Evolutionary conservation across 2,329 filamentous ascomycete genomes (phyloP), one percentile per base, ranked within the genome.

Genomic region (Akanthomyces uredinophilus): DNA sequence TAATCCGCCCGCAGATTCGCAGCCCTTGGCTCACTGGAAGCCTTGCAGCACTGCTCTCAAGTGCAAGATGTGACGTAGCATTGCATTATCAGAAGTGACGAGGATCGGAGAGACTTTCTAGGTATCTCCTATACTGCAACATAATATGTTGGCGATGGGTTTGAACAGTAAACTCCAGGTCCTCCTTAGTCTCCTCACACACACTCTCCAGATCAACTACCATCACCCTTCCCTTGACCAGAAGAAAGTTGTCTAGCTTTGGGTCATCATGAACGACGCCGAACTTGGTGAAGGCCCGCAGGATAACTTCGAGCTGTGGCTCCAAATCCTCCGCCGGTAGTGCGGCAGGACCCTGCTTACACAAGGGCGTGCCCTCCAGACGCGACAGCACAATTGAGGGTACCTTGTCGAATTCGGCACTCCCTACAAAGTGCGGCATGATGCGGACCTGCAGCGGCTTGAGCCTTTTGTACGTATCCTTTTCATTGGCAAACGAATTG

Each of bases 181-280:
- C 39, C 37, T 55, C 20, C 39, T 44, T 4, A 32, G 20, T 14
- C 14, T 55, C 39, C 52, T 44, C 41, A 20, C 39, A 55, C 32
- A 55, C 52, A 44, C 52, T 55, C 52, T 55, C 52, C 3, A 55
- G 37, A 20, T 55, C 52, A 32, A 55, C 37, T 11, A 44, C 52
- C 39, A 44, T 55, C 1, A 44, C 52, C 39, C 32, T 55, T 43
- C 39, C 52, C 52, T 55, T 32, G 13, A 55, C 39, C 16, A 55
- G 22, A 3, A 55, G 52, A 55, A 55, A 55, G 22, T 55, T 44
- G 43, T 55, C 52, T 16, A 55, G 22, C 32, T 55, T 55, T 44
- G 18, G 27, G 16, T 55, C 37, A 55, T 55, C 27, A 55, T 44
- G 32, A 18, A 55, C 44, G 20, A 44, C 16, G 22, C 52, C 24